Base-by-base conservation (phyloP, 1,139 yeast species). In the Pichia sp. region DNA sequence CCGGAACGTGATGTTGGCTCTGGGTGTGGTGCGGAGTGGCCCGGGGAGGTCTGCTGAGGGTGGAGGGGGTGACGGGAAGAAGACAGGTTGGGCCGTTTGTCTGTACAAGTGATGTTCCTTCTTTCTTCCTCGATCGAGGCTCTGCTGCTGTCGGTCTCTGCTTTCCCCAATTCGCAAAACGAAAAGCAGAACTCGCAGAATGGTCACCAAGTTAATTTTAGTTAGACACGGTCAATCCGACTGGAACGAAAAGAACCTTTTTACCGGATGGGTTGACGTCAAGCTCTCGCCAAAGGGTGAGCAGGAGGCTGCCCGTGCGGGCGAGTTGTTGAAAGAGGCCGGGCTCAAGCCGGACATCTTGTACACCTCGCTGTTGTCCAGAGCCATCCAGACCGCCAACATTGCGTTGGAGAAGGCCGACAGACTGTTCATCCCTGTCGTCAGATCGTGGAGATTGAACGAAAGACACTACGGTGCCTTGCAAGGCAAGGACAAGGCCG, bases 191-290 rank as follows among this genome's bases (percentile, higher is more conserved):
- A 40, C 6, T 16, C 9, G n/a, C 47, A 60, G 53, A 58, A 69
- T 61, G 75, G 78, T 77, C 75, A 88, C 85, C 69, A 86, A 85
- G 75, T 80, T 87, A 76, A 81, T 87, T 71, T 78, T 87, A 73
- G 88, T 87, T 67, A 87, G 98, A 83, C 98, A 92, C 93, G 98
- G 98, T 71, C 97, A 92, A 81, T 88, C 96, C 77, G 97, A 89
- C 75, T 92, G 97, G 97, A 92, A 92, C 76, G 96, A 90, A 77
- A 89, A 89, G 83, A 92, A 93, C 83, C 82, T 92, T 68, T 93
- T 93, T 85, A 92, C 98, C 74, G 99, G 99, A 71, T 93, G 99
- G 99, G 97, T 92, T 63, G 98, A 92, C 74, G 95, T 90, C 64
- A 81, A 83, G 72, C 84, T 93, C 73, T 84, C 95, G 56, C 92